Evolutionary conservation across 805 yeast genomes (phyloP), one percentile per base, ranked within the genome.

Genomic region (Candida vartiovaarae): DNA sequence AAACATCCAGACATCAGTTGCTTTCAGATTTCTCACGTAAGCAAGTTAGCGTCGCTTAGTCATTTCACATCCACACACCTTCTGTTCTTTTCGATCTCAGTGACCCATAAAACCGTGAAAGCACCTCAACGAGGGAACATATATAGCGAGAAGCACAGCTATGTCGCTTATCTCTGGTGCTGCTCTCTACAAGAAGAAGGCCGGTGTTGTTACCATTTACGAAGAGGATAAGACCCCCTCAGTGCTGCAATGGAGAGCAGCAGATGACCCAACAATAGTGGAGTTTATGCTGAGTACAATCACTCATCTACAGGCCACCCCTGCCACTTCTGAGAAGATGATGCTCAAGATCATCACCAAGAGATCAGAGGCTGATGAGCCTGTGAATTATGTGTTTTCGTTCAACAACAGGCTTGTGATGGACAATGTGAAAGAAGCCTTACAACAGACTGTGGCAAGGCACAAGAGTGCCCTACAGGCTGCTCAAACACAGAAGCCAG

Each of bases 331-430:
- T 26, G 83, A 80, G 10, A 81, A 80, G 51, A 76, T 84, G 82
- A 74, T 77, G 65, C 62, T 87, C 39, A 76, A 76, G 53, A 64
- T 86, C 15, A 63, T 78, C 7, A 73, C 76, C 6, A 70, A 68
- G 34, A 61, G 60, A 2, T 57, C 61, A 2, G 74, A 57, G 5
- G 62, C 59, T 2, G 62, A 54, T 0, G 68, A 56, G 4, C 48
- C 55, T 0, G 51, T 52, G 3, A 40, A 39, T 25, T 65, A 67
- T 26, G 62, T 75, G 34, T 78, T 89, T 48, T 70, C 83, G 1
- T 86, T 88, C 63, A 79, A 77, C 44, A 82, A 78, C 55, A 67
- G 93, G 40, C 76, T 78, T 20, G 82, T 84, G 6, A 84, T 89
- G 87, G 87, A 84, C 49, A 75, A 73, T 48, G 78, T 82, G 46